Evolutionary conservation across 371 early-diverging fungal species (phyloP).

Genomic region (Mortierella sp.): DNA sequence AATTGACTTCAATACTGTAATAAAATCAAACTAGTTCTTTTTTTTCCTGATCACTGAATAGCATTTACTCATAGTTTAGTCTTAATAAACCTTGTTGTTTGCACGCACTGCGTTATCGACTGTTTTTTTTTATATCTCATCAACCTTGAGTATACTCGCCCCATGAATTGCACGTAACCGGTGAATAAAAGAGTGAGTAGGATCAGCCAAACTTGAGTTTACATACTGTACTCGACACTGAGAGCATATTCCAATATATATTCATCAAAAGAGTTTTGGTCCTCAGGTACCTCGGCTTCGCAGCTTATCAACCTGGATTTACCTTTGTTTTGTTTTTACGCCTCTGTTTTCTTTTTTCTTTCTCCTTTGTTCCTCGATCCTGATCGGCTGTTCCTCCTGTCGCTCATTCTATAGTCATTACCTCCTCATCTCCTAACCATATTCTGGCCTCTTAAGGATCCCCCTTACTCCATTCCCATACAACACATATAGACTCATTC

Average conservation of each 20-base stretch:
- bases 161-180: too few relatives aligned
- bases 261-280: too few relatives aligned
- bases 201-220: too few relatives aligned
- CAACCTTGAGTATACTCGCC: too few relatives aligned
- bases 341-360: constrained; percentile 6
- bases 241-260: too few relatives aligned
- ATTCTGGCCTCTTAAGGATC: not conserved
- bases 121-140: not conserved
- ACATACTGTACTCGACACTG: too few relatives aligned
- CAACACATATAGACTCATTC: not conserved
- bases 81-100: not conserved
- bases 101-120: not conserved
- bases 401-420: not conserved
- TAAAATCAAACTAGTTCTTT: too few relatives aligned
- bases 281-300: not conserved
- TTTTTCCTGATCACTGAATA: not conserved
- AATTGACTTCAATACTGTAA: not conserved
- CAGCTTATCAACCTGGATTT: not conserved
- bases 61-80: not conserved
- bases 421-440: not conserved
- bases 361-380: constrained; percentile 24
- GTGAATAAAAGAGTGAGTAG: too few relatives aligned
- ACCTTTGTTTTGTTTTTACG: not conserved
- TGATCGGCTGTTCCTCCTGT: constrained; percentile 26
- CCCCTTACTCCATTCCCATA: constrained; percentile 1